phyloP scores from a whole-genome alignment of 345 rosid species.

The Clarkia xantiana region DNA sequence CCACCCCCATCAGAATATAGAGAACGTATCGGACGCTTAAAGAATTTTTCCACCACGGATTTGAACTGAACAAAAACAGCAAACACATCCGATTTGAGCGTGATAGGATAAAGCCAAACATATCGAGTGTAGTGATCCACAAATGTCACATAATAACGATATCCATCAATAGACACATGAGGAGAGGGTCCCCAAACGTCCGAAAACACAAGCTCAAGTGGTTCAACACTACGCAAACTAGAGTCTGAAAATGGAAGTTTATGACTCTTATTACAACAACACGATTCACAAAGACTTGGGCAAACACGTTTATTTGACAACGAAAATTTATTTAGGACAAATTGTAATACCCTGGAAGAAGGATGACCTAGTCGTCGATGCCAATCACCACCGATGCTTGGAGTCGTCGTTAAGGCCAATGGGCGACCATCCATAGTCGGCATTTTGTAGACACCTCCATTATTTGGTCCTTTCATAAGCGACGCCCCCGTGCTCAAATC shows the following conservation, averaged over 20 bases:
- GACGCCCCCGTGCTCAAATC: not conserved
- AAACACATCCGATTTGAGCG: not conserved
- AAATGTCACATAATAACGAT: not conserved
- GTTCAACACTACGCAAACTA: not conserved
- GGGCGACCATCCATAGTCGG: conserved; percentile 1
- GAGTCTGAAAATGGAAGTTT: not conserved
- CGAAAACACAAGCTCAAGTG: conserved; percentile 1
- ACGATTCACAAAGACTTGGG: not conserved
- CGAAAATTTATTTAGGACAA: not conserved
- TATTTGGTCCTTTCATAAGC: not conserved
- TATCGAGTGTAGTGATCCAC: conserved; percentile 2
- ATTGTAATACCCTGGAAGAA: too few relatives aligned
- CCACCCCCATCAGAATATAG: not conserved
- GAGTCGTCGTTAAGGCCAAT: not conserved
- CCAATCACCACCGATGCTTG: too few relatives aligned
- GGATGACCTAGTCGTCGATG: conserved; percentile 2
- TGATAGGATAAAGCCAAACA: conserved; percentile 4
- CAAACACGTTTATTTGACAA: not conserved
- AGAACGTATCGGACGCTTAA: not conserved
- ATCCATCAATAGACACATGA: not conserved
- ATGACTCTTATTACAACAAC: conserved; percentile 5
- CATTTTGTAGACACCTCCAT: conserved; percentile 1
- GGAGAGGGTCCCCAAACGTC: conserved; percentile 5
- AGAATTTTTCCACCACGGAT: not conserved
- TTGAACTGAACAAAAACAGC: not conserved